phyloP scores from a whole-genome alignment of 2,329 filamentous ascomycete species.

The Malbranchea zuffiana region DNA sequence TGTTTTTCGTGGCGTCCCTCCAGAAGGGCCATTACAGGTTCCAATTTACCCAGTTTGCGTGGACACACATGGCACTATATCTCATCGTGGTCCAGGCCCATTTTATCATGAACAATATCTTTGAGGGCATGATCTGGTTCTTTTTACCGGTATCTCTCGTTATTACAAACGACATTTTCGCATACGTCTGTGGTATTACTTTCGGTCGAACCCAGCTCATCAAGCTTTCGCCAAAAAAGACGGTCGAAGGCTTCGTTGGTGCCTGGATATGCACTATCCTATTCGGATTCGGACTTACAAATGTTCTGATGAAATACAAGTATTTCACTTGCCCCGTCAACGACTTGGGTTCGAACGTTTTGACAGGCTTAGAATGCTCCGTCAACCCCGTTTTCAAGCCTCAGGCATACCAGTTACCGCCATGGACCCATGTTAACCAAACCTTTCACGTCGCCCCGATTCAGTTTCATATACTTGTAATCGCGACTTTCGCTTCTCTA shows the following conservation, averaged over 20 bases:
- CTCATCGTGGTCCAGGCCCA: conserved; percentile 96
- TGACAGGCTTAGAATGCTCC: conserved; percentile 78
- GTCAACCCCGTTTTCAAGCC: conserved; percentile 86
- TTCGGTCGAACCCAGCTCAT: conserved; percentile 95
- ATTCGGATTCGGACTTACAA: conserved; percentile 71
- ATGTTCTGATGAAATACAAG: conserved; percentile 76
- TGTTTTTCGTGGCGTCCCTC: conserved; percentile 92
- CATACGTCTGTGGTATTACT: conserved; percentile 93
- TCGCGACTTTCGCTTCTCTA: conserved; percentile 88
- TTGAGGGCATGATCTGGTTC: conserved; percentile 99
- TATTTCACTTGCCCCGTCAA: conserved; percentile 99
- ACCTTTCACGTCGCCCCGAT: conserved; percentile 73
- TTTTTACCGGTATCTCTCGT: conserved; percentile 90
- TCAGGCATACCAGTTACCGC: conserved; percentile 60
- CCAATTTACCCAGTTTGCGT: conserved; percentile 98
- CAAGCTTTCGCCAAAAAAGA: conserved; percentile 98
- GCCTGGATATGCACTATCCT: conserved; percentile 93
- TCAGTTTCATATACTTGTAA: conserved; percentile 81
- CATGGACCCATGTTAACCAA: conserved; percentile 59
- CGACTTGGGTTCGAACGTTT: conserved; percentile 85
- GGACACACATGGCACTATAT: conserved; percentile 98
- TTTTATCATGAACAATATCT: conserved; percentile 99
- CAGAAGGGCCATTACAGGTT: conserved; percentile 96
- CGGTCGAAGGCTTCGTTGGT: conserved; percentile 89
- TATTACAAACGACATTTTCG: conserved; percentile 97